Base-by-base conservation (phyloP, 352 stramenopile species). In the Globisporangium recalcitrans region DNA sequence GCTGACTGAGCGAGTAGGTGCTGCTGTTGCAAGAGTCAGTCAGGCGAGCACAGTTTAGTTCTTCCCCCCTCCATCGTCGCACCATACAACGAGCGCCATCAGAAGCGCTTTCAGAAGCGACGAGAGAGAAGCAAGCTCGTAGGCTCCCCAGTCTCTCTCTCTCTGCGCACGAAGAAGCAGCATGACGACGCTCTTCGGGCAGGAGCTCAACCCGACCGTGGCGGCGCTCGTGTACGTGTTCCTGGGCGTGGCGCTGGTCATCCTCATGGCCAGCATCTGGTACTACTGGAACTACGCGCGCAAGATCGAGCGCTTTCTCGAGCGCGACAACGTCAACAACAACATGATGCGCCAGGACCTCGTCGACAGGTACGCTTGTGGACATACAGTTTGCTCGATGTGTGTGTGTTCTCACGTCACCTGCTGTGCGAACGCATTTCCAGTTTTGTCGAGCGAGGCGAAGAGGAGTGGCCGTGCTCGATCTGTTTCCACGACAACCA, bases 401-500 rank as follows among this genome's bases (percentile, higher is more conserved):
- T 49, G 27, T 31, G 27, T 31, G 27, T 31, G 27, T 46, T 46
- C 38, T 46, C 16, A 46, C 38, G 6, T 42, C 5, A 4, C 6
- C 34, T 16, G 11, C 11, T 66, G 27, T 68, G 21, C 19, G 27
- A 27, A 21, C 52, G 19, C 61, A 6, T 58, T 1, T 47, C 11
- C 52, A 75, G 75, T 58, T 94, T 94, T 58, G 63, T 94, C 6
- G 76, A 88, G 66, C 83, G 83, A 48, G 85, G 85, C 9, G 80
- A 93, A 55, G 70, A 91, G 55, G 83, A 91, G 53, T 94, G 85
- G 85, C 82, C 83, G 22, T 94, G 83, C 68, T 92, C 85, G 22
- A 94, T 94, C 52, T 94, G 85, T 64, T 94, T 91, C 71, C 85
- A 94, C 69, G 82, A 91, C 63, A 93, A 94, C 71, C 85, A 94